Percentiles rank a stretch among this genome's conserved stretches.
Conservation (phyloP, 495 filamentous ascomycete genomes). For the Alectoria sarmentosa region DNA sequence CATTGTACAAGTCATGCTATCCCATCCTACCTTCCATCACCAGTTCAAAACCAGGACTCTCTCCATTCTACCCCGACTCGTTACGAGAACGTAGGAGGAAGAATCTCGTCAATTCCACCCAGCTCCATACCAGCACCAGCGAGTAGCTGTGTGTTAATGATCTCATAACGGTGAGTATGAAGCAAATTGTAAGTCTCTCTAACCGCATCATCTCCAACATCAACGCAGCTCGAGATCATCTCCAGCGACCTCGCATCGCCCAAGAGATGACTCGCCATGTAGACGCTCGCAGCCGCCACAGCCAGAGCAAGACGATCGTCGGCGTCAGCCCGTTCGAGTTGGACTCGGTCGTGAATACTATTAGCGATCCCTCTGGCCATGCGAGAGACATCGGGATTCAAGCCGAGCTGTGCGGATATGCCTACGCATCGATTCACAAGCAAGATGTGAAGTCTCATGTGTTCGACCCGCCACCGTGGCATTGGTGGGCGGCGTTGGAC, state of each 20-base stretch:
- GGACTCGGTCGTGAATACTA: neutral
- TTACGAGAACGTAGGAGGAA: neutral
- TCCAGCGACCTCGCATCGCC: neutral
- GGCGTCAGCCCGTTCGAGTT: neutral
- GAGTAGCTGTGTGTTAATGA: neutral
- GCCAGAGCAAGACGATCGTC: neutral
- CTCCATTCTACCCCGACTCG: neutral
- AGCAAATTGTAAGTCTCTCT: neutral
- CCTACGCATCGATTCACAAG: neutral
- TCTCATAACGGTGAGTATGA: neutral
- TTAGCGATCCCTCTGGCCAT: neutral
- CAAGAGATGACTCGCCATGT: neutral
- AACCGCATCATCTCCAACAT: neutral
- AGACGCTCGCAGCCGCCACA: neutral
- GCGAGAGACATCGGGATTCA: neutral
- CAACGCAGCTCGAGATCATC: neutral
- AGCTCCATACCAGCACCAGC: neutral
- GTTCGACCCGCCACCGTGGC: neutral
- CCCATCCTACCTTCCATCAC: neutral
- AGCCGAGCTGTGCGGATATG: neutral
- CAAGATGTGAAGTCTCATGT: neutral
- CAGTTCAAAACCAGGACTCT: neutral
- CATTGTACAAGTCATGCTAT: neutral
- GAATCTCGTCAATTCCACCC: neutral
- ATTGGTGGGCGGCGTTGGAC: neutral